Base-by-base conservation (phyloP, 805 yeast genomes). In the Yamadazyma sp. region DNA sequence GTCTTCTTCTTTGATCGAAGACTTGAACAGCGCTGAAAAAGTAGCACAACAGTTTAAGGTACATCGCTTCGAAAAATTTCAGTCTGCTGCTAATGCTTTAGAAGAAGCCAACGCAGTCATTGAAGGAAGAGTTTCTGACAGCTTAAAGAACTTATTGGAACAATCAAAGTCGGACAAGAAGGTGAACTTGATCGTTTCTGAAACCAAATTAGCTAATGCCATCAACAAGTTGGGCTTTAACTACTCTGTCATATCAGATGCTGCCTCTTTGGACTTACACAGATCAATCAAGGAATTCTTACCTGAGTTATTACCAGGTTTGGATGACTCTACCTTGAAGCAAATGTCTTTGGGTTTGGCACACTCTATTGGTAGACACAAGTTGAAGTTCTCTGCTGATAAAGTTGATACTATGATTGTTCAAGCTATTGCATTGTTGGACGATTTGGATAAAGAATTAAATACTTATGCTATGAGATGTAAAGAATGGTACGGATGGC, bases 401-500 rank as follows among this genome's bases (percentile, higher is more conserved):
- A 93, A 93, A 71, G 99, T 93, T 42, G 99, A 93, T 70, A 91
- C 95, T 48, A 93, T 93, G 99, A 91, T 93, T 62, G 95, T 93
- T 48, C 99, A 93, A 73, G 99, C 99, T 42, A 93, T 93, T 68
- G 96, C 98, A 14, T 74, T 93, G 50, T 77, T 93, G 58, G 99
- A 93, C 57, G 97, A 93, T 59, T 77, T 93, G 55, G 99, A 93
- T 73, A 93, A 93, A 71, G 99, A 93, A 67, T 78, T 93, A 55
- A 93, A 93, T 73, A 93, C 97, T 37, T 93, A 91, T 57, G 96
- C 98, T 51, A 93, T 93, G 99, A 82, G 99, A 73, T 80, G 91
- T 70, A 93, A 91, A 73, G 99, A 93, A 72, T 93, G 99, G 99
- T 93, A 93, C 71, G 99, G 99, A 50, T 93, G 99, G 99, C 99